phyloP scores from a whole-genome alignment of 2,329 filamentous ascomycete species.

The Fonsecaea multimorphosa region DNA sequence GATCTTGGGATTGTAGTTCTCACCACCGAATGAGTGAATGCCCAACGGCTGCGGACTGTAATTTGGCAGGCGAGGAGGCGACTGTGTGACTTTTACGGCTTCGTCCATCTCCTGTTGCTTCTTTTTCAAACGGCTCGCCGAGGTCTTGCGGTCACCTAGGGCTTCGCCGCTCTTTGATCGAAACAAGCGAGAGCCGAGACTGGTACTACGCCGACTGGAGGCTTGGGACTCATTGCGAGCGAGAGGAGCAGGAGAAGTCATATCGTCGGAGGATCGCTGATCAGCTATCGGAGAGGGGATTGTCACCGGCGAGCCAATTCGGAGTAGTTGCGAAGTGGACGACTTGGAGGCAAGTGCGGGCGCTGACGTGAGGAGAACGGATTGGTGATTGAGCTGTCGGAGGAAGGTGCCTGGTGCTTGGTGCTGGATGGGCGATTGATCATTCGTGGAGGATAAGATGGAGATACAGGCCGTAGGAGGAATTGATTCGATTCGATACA shows the following conservation, averaged over 20 bases:
- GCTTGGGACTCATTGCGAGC: conserved; percentile 37
- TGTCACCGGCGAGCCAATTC: conserved; percentile 17
- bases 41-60: conserved; percentile 36
- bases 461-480: conserved; percentile 1
- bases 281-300: conserved; percentile 9
- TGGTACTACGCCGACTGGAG: conserved; percentile 34
- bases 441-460: conserved; percentile 17
- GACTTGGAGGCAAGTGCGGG: conserved; percentile 20
- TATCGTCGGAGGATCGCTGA: conserved; percentile 21
- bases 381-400: neutral
- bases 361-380: conserved; percentile 27
- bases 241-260: conserved; percentile 33
- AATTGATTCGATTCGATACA: conserved; percentile 4
- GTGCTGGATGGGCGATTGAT: conserved; percentile 4
- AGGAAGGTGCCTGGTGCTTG: conserved; percentile 5
- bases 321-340: conserved; percentile 7
- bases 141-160: conserved; percentile 37
- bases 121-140: conserved; percentile 34
- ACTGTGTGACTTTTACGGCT: conserved; percentile 30
- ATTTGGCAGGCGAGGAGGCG: conserved; percentile 35
- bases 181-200: conserved; percentile 38
- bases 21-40: conserved; percentile 38
- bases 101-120: conserved; percentile 37
- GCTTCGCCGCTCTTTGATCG: conserved; percentile 38
- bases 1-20: conserved; percentile 35